Percentiles rank a stretch among this genome's conserved stretches.
These are phyloP conservation scores for Pterocarpus macrocarpus DNA, from an alignment of 306 rosid genomes.

Conservation along the genomic window DNA sequence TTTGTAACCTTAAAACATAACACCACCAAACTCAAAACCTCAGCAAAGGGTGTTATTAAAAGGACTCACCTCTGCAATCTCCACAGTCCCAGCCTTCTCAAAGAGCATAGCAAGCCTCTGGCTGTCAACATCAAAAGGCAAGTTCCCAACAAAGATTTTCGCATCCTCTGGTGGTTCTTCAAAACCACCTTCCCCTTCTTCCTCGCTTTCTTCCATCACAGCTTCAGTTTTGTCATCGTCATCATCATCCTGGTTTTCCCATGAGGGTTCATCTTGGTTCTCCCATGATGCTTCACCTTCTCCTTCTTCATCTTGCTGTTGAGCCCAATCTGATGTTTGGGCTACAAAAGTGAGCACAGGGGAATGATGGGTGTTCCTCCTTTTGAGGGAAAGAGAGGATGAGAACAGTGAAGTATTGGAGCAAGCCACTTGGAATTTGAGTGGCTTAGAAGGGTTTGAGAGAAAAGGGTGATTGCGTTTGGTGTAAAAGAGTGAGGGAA, in stretches of 20 bases:
- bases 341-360: slow-evolving; percentile 67
- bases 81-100: slow-evolving; percentile 79
- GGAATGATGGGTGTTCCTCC: slow-evolving; percentile 52
- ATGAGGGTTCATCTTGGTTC: slow-evolving; percentile 47
- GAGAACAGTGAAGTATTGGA: slow-evolving; percentile 52
- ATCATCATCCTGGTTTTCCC: slow-evolving; percentile 60
- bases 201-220: slow-evolving; percentile 44
- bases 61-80: slow-evolving; percentile 81
- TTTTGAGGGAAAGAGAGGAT: slow-evolving; percentile 44
- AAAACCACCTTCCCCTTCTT: slow-evolving; percentile 58
- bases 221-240: slow-evolving; percentile 39
- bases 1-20: background rate
- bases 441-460: slow-evolving; percentile 56
- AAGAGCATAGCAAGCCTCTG: slow-evolving; percentile 75
- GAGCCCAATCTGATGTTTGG: slow-evolving; percentile 85
- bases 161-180: slow-evolving; percentile 76
- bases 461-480: slow-evolving; percentile 56
- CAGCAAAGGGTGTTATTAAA: background rate
- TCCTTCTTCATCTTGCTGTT: slow-evolving; percentile 60
- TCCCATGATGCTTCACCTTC: slow-evolving; percentile 58
- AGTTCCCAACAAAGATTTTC: slow-evolving; percentile 84
- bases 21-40: background rate
- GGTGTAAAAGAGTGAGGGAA: slow-evolving; percentile 59
- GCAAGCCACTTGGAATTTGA: slow-evolving; percentile 56
- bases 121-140: slow-evolving; percentile 88